Evolutionary conservation across 352 stramenopile genomes (phyloP).

Genomic region (Globisporangium rhizosaccharum): DNA sequence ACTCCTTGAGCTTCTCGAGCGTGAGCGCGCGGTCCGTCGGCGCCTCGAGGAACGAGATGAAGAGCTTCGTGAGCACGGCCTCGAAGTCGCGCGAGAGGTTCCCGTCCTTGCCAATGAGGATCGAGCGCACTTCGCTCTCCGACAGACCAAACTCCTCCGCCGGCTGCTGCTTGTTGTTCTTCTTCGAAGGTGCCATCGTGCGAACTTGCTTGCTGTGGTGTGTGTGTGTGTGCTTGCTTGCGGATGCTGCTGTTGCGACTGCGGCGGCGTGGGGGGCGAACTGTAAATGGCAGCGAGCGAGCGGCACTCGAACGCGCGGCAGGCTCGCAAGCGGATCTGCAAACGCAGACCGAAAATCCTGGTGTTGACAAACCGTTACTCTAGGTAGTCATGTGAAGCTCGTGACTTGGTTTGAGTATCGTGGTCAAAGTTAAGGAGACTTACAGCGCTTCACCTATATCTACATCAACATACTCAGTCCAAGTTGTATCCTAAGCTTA

Average conservation of each 20-base stretch:
- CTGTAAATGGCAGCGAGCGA: constrained; percentile 1
- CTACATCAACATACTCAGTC: no score
- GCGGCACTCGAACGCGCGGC: constrained; percentile 4
- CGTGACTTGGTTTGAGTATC: no score
- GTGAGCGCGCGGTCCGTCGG: constrained; percentile 77
- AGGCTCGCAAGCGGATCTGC: not conserved
- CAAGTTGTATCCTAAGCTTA: no score
- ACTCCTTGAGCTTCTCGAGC: constrained; percentile 83
- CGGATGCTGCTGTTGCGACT: not conserved
- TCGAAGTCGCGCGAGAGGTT: constrained; percentile 83
- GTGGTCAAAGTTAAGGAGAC: no score
- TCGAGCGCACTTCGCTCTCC: constrained; percentile 78
- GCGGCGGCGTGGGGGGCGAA: constrained; percentile 2
- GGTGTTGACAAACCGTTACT: no score
- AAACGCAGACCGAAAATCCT: no score
- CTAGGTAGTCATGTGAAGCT: no score
- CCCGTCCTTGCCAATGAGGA: constrained; percentile 79
- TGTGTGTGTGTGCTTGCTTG: not conserved
- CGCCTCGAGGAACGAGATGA: constrained; percentile 78
- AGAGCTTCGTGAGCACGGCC: constrained; percentile 79
- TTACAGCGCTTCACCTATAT: no score
- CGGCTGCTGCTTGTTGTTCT: constrained; percentile 23
- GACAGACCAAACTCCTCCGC: constrained; percentile 48
- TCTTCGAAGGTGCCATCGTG: constrained; percentile 56
- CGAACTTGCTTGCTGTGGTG: not conserved